Percentiles rank a stretch among this genome's conserved stretches.
Conservation (phyloP, 1,139 yeast species). For the Cylindricascospora bacillispora region DNA sequence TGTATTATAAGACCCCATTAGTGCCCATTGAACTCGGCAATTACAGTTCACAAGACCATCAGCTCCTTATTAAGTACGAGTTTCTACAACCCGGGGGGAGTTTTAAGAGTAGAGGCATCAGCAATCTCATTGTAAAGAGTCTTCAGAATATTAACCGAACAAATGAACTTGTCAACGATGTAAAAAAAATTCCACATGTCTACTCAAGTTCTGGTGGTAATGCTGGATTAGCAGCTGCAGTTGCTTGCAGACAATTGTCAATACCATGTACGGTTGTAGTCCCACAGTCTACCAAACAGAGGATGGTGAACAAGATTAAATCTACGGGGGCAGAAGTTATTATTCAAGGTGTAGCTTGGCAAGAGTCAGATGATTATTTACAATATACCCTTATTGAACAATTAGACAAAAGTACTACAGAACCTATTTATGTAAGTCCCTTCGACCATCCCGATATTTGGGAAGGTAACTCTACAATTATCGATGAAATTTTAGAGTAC, state of each 20-base stretch:
- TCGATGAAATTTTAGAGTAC: constrained; percentile 42
- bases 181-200: constrained; percentile 31
- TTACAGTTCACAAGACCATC: no score
- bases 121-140: constrained; percentile 28
- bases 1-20: no score
- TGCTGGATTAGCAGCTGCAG: constrained; percentile 64
- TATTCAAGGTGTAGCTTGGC: constrained; percentile 42
- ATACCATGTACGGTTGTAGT: constrained; percentile 49
- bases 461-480: constrained; percentile 49
- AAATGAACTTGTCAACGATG: constrained; percentile 6
- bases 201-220: constrained; percentile 60
- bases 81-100: constrained; percentile 56
- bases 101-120: constrained; percentile 54
- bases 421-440: constrained; percentile 46
- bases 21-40: no score
- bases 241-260: constrained; percentile 34
- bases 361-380: constrained; percentile 46
- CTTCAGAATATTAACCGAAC: constrained; percentile 18
- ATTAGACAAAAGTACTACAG: constrained; percentile 10
- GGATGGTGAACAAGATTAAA: constrained; percentile 28
- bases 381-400: constrained; percentile 28
- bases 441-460: constrained; percentile 50
- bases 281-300: constrained; percentile 33
- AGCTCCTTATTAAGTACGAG: constrained; percentile 38
- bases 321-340: constrained; percentile 39